Evolutionary conservation across 495 filamentous ascomycete species (phyloP), one percentile per base, ranked within the genome.

Genomic region (Trichoderma parareesei): DNA sequence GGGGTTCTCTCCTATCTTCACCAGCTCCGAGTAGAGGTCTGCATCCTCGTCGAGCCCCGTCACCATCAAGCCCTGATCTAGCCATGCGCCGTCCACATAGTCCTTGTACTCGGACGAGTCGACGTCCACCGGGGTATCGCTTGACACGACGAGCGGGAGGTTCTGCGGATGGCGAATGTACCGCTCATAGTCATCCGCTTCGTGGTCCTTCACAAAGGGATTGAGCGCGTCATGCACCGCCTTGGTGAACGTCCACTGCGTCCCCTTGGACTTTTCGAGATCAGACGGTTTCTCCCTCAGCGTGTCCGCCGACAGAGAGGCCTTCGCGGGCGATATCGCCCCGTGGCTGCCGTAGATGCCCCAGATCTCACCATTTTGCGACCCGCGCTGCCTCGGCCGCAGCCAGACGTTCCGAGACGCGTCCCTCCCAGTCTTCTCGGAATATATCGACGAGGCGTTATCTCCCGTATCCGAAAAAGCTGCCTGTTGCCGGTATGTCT

Each of bases 91-190:
- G 66, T 87, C 83, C 13, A 90, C 81, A 71, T 95, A 95, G 61
- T 90, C 87, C 18, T 89, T 69, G 67, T 93, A 87, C 65, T 94
- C 91, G 2, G 84, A 75, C 8, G 61, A 44, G 66, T 88, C 78
- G 64, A 81, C 75, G 61, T 83, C 78, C 9, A 70, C 71, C 4
- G 79, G 79, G 13, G 77, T 69, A 57, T 93, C 90, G 33, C 84
- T 88, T 2, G 88, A 89, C 2, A 92, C 84, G 5, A 97, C 94
- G 3, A 98, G 84, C 0, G 94, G 92, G 4, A 98, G 83, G 65
- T 87, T 92, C 38, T 93, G 87, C 8, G 94, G 93, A 73, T 98
- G 94, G 61, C 85, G 85, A 73, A 98, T 87, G 75, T 98, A 97
- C n/a, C 88, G 85, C 40, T 87, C 78, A 75, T 98, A 98, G 70